phyloP scores from a whole-genome alignment of 768 basidiomycete genomes.

The Macrolepiota dolichaula region DNA sequence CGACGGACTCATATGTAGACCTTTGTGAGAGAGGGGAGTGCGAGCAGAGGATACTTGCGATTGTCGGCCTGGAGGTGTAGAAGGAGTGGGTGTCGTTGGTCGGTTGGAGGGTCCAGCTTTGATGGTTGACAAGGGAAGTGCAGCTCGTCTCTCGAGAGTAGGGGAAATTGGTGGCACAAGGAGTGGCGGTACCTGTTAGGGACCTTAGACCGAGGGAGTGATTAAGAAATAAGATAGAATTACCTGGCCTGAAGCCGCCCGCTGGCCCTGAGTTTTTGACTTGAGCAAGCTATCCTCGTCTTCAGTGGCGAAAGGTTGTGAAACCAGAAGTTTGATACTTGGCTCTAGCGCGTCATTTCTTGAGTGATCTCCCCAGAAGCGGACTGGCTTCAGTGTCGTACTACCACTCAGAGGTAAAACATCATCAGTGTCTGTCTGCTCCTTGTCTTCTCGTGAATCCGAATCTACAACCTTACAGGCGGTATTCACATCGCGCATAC shows the following conservation, averaged over 20 bases:
- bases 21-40: conserved; percentile 69
- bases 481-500: conserved; percentile 17
- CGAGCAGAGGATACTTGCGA: conserved; percentile 52
- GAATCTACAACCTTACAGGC: conserved; percentile 5
- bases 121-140: conserved; percentile 5
- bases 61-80: conserved; percentile 32
- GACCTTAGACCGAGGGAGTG: conserved; percentile 19
- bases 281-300: conserved; percentile 24
- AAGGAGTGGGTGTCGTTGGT: conserved; percentile 29
- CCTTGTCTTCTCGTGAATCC: conserved; percentile 14
- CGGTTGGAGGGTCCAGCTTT: conserved; percentile 14
- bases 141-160: conserved; percentile 25
- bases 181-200: conserved; percentile 32
- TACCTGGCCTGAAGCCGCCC: conserved; percentile 23
- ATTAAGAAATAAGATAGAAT: conserved; percentile 8
- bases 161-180: conserved; percentile 46
- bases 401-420: conserved; percentile 33
- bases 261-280: conserved; percentile 26
- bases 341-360: conserved; percentile 31
- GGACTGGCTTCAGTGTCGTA: conserved; percentile 37
- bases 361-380: conserved; percentile 39
- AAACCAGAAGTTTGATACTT: conserved; percentile 35
- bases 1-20: conserved; percentile 67
- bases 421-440: conserved; percentile 17
- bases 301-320: conserved; percentile 24